These are phyloP conservation scores for Cyberlindnera bimundalis DNA, from an alignment of 805 yeast genomes.

Conservation along the genomic window DNA sequence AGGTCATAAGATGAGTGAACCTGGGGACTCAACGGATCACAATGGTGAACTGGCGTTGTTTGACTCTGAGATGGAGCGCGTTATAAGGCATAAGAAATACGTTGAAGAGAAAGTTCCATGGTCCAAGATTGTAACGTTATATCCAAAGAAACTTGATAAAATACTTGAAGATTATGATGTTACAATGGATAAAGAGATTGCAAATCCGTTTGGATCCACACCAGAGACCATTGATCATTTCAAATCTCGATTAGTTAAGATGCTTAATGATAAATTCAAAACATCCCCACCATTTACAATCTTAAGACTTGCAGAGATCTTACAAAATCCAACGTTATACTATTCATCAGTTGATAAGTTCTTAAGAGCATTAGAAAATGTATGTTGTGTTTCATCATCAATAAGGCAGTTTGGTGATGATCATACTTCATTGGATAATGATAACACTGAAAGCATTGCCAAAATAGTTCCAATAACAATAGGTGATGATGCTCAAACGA, in stretches of 20 bases:
- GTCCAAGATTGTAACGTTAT: background rate
- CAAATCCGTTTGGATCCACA: constrained; percentile 13
- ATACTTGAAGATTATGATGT: constrained; percentile 11
- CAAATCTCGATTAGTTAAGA: constrained; percentile 3
- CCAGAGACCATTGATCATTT: constrained; percentile 10
- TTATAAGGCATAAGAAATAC: constrained; percentile 4
- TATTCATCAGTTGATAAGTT: constrained; percentile 39
- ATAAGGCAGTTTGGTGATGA: constrained; percentile 10
- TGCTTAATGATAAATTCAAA: constrained; percentile 12
- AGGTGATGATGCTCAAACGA: constrained; percentile 24
- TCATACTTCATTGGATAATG: background rate
- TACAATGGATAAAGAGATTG: constrained; percentile 1
- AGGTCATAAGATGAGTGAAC: background rate
- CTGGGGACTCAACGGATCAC: background rate
- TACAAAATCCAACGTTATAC: constrained; percentile 42
- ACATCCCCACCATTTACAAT: constrained; percentile 44
- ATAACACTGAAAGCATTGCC: background rate
- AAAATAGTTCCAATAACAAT: constrained; percentile 10
- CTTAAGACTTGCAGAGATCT: constrained; percentile 43
- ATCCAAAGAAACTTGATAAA: constrained; percentile 6
- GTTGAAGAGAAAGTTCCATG: constrained; percentile 3
- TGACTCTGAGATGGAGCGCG: constrained; percentile 10
- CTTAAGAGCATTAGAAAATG: constrained; percentile 38
- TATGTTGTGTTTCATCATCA: constrained; percentile 20
- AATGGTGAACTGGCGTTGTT: constrained; percentile 7